Percentiles rank a stretch among this genome's conserved stretches.
Conservation (phyloP, 257 asterid genomes). For the Solanum phureja region DNA sequence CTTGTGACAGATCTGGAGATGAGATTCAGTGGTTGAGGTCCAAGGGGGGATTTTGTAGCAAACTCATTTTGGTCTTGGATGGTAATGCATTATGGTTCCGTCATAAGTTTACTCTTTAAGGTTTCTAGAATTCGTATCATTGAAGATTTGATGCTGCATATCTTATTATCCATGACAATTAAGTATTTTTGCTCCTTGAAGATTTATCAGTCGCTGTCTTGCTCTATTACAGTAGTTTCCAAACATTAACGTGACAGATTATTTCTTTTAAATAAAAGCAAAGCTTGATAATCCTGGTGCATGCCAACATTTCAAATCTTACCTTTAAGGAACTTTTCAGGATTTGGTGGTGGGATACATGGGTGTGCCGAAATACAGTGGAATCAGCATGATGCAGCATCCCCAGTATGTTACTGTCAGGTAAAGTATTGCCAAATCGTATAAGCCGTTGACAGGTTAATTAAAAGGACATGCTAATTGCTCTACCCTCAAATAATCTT, state of each 20-base stretch:
- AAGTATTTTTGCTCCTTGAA: neutral
- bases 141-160: neutral
- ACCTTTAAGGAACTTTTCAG: constrained; percentile 33
- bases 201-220: neutral
- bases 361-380: constrained; percentile 93
- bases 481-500: neutral
- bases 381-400: constrained; percentile 84
- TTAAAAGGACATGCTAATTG: neutral
- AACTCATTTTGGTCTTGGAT: neutral
- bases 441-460: neutral
- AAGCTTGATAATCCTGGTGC: neutral
- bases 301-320: neutral
- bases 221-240: neutral
- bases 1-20: neutral
- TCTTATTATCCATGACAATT: neutral
- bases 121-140: neutral
- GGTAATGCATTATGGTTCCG: neutral
- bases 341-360: constrained; percentile 98
- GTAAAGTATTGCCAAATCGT: constrained; percentile 26
- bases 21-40: neutral
- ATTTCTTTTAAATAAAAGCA: neutral
- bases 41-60: neutral
- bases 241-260: neutral
- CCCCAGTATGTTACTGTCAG: constrained; percentile 94
- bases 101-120: neutral